Evolutionary conservation across 1,139 yeast genomes (phyloP).

Genomic region (Taphrina sp.): DNA sequence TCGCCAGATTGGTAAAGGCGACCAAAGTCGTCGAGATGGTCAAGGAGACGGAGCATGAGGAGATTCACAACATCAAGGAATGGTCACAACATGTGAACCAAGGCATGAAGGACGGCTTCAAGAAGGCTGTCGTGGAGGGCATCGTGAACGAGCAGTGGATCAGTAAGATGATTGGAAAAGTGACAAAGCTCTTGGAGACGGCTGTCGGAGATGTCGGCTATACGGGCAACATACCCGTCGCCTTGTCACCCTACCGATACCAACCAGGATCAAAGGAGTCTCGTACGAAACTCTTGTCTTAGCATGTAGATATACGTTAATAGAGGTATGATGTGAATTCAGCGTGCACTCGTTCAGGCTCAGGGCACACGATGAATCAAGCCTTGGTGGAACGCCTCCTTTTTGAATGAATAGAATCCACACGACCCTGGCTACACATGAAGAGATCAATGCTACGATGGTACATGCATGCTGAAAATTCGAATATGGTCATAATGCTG

Average conservation of each 20-base stretch:
- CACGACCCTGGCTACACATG: too few species aligned
- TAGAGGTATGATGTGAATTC: too few species aligned
- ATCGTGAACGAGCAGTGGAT: constrained; percentile 27
- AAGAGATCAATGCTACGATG: too few species aligned
- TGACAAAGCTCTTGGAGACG: constrained; percentile 26
- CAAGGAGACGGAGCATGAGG: constrained; percentile 15
- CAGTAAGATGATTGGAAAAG: constrained; percentile 24
- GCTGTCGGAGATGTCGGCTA: constrained; percentile 27
- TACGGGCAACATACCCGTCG: constrained; percentile 25
- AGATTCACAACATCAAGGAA: constrained; percentile 18
- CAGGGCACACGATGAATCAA: too few species aligned
- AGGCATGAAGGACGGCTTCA: constrained; percentile 27
- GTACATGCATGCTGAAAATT: too few species aligned
- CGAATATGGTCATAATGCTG: background rate
- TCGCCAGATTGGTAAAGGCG: constrained; percentile 28
- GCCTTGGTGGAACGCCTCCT: too few species aligned
- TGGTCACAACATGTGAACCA: constrained; percentile 2
- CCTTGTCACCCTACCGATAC: constrained; percentile 18
- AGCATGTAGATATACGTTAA: background rate
- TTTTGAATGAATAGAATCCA: too few species aligned
- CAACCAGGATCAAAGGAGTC: constrained; percentile 12
- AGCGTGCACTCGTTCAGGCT: too few species aligned
- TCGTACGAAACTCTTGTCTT: constrained; percentile 4
- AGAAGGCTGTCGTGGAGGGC: constrained; percentile 28
- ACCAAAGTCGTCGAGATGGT: constrained; percentile 22